phyloP scores from a whole-genome alignment of 148 eudicot genomes.

The Pouteria glomerata region DNA sequence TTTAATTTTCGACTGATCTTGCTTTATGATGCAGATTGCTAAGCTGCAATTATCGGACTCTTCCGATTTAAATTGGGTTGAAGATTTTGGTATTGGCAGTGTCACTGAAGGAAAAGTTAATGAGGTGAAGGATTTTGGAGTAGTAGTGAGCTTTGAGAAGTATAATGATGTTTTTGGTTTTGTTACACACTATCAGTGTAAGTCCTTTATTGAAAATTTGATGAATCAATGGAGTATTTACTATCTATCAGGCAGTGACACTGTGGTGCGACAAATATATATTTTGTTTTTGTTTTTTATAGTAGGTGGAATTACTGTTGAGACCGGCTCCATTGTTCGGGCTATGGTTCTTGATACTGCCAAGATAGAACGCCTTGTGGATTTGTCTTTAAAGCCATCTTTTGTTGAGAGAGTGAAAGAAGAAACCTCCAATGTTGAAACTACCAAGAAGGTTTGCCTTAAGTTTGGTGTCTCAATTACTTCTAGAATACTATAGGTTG shows the following conservation, averaged over 20 bases:
- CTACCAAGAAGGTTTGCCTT: slow-evolving; percentile 52
- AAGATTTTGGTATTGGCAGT: slow-evolving; percentile 49
- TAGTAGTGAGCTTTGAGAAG: slow-evolving; percentile 61
- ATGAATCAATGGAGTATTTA: not conserved
- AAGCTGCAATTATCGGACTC: slow-evolving; percentile 50
- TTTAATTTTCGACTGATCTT: slow-evolving; percentile 2
- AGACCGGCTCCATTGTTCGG: slow-evolving; percentile 49
- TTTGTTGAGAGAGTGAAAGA: slow-evolving; percentile 38
- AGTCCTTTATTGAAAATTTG: slow-evolving; percentile 18
- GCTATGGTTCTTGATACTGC: slow-evolving; percentile 82
- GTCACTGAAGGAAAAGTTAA: slow-evolving; percentile 56
- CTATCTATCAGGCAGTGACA: not conserved
- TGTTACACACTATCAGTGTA: slow-evolving; percentile 72
- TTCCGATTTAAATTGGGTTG: slow-evolving; percentile 45
- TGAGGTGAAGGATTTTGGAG: slow-evolving; percentile 76
- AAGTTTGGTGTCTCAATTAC: not conserved
- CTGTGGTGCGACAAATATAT: not conserved
- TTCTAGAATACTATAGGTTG: not conserved
- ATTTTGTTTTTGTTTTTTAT: slow-evolving; percentile 15
- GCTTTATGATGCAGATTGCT: slow-evolving; percentile 45
- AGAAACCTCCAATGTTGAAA: slow-evolving; percentile 20
- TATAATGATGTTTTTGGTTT: slow-evolving; percentile 69
- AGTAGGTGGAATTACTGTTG: slow-evolving; percentile 55
- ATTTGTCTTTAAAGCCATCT: slow-evolving; percentile 70
- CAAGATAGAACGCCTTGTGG: slow-evolving; percentile 71